Percentiles rank a stretch among this genome's conserved stretches.
These are phyloP conservation scores for Hymenoscyphus repandus DNA, from an alignment of 2,329 filamentous ascomycete genomes.

Conservation along the genomic window DNA sequence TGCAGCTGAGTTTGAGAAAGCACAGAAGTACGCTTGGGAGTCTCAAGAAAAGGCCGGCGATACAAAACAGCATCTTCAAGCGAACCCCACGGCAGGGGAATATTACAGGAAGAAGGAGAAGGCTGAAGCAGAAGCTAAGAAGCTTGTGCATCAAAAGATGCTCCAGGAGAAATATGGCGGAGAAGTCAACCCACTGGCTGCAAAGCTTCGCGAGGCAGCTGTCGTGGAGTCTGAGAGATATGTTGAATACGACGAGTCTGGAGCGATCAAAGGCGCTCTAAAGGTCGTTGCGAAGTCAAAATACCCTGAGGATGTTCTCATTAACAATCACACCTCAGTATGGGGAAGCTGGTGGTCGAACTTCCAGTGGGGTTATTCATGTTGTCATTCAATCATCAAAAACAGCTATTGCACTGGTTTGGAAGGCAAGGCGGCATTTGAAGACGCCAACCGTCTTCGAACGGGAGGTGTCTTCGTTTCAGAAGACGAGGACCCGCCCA, in stretches of 20 bases:
- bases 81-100: slow-evolving; percentile 91
- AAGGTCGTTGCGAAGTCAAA: slow-evolving; percentile 78
- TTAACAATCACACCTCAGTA: slow-evolving; percentile 87
- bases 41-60: slow-evolving; percentile 77
- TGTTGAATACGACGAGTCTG: slow-evolving; percentile 90
- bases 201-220: slow-evolving; percentile 58
- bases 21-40: slow-evolving; percentile 91
- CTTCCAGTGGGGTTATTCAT: slow-evolving; percentile 94
- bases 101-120: slow-evolving; percentile 74
- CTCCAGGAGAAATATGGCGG: slow-evolving; percentile 80
- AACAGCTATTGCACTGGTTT: slow-evolving; percentile 98
- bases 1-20: slow-evolving; percentile 85
- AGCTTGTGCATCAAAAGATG: slow-evolving; percentile 61
- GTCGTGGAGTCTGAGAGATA: slow-evolving; percentile 80
- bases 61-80: slow-evolving; percentile 83
- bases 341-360: slow-evolving; percentile 98
- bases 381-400: slow-evolving; percentile 88
- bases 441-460: slow-evolving; percentile 63
- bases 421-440: slow-evolving; percentile 75
- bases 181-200: slow-evolving; percentile 53
- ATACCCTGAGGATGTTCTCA: slow-evolving; percentile 80
- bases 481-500: slow-evolving; percentile 27
- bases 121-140: slow-evolving; percentile 66
- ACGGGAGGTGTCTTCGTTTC: slow-evolving; percentile 36
- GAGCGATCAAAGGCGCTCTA: slow-evolving; percentile 81